These are phyloP conservation scores for Diutina sp. DNA, from an alignment of 1,139 yeast genomes.

Conservation along the genomic window DNA sequence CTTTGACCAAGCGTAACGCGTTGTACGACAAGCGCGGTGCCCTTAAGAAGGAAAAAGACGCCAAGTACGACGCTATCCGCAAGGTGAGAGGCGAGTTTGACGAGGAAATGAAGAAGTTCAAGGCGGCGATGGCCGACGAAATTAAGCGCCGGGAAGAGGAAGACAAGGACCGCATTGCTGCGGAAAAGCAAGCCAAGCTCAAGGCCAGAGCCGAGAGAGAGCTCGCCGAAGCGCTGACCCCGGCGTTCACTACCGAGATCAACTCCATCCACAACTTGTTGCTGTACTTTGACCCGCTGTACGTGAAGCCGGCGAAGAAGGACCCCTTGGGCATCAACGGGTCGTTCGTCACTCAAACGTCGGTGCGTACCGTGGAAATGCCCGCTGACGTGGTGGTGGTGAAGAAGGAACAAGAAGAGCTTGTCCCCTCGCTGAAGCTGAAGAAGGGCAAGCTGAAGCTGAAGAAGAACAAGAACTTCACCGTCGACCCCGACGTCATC, in stretches of 20 bases:
- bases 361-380: slow-evolving; percentile 39
- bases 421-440: slow-evolving; percentile 39
- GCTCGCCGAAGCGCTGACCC: slow-evolving; percentile 58
- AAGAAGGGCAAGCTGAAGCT: slow-evolving; percentile 33
- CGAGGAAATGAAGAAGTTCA: slow-evolving; percentile 59
- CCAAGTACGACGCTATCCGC: slow-evolving; percentile 49
- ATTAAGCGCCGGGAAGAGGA: slow-evolving; percentile 63
- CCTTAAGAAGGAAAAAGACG: slow-evolving; percentile 59
- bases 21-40: slow-evolving; percentile 57
- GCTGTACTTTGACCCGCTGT: slow-evolving; percentile 65
- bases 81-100: slow-evolving; percentile 57
- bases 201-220: slow-evolving; percentile 55
- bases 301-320: slow-evolving; percentile 43
- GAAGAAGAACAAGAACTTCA: slow-evolving; percentile 33
- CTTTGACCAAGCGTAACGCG: slow-evolving; percentile 53
- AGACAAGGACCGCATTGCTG: slow-evolving; percentile 38
- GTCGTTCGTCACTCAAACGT: slow-evolving; percentile 9
- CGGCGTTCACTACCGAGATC: slow-evolving; percentile 76
- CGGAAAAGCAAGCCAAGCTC: slow-evolving; percentile 49
- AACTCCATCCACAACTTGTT: slow-evolving; percentile 61
- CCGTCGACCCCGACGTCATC: slow-evolving; percentile 72
- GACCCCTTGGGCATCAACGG: background rate
- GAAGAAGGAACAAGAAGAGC: slow-evolving; percentile 49
- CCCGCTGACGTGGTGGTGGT: slow-evolving; percentile 57
- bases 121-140: slow-evolving; percentile 55